Evolutionary conservation across 78 protist species (phyloP), one percentile per base, ranked within the genome.

Genomic region (Cyanophora paradoxa): DNA sequence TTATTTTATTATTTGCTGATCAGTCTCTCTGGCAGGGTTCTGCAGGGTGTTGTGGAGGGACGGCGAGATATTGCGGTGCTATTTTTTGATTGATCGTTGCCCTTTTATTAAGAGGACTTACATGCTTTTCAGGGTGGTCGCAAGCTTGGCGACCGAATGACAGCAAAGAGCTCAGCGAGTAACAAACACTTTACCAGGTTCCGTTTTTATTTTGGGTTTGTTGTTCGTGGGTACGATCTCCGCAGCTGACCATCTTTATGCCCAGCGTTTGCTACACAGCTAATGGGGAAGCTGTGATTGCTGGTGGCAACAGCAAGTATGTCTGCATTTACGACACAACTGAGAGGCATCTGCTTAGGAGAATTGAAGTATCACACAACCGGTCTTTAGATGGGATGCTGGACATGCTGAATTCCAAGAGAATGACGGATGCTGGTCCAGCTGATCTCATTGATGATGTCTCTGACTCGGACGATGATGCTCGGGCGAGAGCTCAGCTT

Each of bases 281-380:
- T 8, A 89, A 91, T 65, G 92, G 92, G 22, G 28, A n/a, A 34
- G 71, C 62, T 63, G 20, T 91, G 1, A 64, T 93, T 17, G 87
- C 89, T 0, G 85, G 88, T n/a, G 97, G 97, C 59, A 52, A 77
- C 31, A 20, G 66, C 44, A 81, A 82, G 69, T 89, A 74, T 52
- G 82, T 93, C 16, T 89, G 93, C 72, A 68, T 93, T 72, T 93
- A 93, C 71, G 74, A 72, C 3, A 7, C 8, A 81, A 81, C 66
- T 24, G 7, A 24, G 8, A 63, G 69, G 10, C 4, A 4, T n/a
- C 34, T 10, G n/a, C n/a, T n/a, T n/a, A n/a, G n/a, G n/a, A n/a
- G n/a, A n/a, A n/a, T n/a, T n/a, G n/a, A n/a, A n/a, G n/a, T 63
- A 6, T 4, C 73, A 75, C 7, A 56, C 66, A 3, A 50, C 77